Percentiles rank a stretch among this genome's conserved stretches.
Conservation (phyloP, 192 early-diverging fungal species). For the Linnemannia zychae region DNA sequence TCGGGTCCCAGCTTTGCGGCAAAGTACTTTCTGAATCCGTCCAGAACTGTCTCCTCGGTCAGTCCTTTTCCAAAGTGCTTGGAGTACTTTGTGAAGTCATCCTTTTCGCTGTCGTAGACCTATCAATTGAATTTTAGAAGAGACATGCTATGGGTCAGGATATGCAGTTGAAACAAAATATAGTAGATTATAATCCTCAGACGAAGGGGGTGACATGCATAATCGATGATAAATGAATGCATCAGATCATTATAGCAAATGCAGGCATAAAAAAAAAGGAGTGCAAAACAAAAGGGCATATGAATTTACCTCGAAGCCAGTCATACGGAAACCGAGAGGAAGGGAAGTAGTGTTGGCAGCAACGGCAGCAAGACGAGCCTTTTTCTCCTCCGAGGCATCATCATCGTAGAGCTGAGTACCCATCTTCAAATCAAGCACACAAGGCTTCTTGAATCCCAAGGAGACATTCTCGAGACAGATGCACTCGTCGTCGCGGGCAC, state of each 20-base stretch:
- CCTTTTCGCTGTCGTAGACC: conserved; percentile 65
- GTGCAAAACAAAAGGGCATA: too few species aligned
- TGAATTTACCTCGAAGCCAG: conserved; percentile 74
- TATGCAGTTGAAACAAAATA: conserved; percentile 3
- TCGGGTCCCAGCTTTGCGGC: conserved; percentile 60
- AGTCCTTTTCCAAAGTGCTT: conserved; percentile 69
- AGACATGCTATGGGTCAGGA: background rate
- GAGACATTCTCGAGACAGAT: conserved; percentile 87
- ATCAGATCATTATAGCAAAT: conserved; percentile 22
- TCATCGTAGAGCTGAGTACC: conserved; percentile 83
- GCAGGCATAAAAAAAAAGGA: conserved; percentile 1
- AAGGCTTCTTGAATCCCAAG: conserved; percentile 76
- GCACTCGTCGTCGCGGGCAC: conserved; percentile 43
- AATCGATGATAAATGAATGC: background rate
- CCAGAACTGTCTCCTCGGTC: conserved; percentile 64
- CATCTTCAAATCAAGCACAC: conserved; percentile 90
- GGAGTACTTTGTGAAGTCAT: conserved; percentile 58
- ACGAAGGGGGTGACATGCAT: background rate
- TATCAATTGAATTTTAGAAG: conserved; percentile 9
- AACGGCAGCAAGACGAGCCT: conserved; percentile 70
- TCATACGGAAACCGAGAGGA: conserved; percentile 75
- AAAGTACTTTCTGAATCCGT: conserved; percentile 78
- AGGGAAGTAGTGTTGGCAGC: conserved; percentile 77
- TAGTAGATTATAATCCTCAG: background rate
- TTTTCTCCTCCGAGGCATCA: conserved; percentile 80